These are phyloP conservation scores for Entomortierella parvispora DNA, from an alignment of 192 early-diverging fungal species.

Conservation along the genomic window DNA sequence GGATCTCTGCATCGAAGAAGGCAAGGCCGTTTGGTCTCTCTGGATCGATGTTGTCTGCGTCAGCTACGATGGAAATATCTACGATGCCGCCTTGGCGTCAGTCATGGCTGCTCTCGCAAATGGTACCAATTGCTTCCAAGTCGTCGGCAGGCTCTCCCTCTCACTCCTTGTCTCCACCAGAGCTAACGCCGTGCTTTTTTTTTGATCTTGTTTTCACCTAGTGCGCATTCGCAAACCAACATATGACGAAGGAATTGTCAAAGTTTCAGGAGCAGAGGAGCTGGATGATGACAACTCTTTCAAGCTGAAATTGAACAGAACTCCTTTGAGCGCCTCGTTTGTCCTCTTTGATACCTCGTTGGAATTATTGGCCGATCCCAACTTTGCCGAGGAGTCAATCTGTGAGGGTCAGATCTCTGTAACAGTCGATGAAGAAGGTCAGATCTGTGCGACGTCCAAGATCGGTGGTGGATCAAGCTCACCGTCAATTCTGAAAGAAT, in stretches of 20 bases:
- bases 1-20: constrained; percentile 81
- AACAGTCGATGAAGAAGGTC: constrained; percentile 67
- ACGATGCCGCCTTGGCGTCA: constrained; percentile 87
- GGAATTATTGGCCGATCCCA: constrained; percentile 72
- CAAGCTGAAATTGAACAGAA: constrained; percentile 59
- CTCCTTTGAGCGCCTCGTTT: constrained; percentile 70
- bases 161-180: too few species aligned
- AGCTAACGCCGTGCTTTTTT: background rate
- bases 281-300: constrained; percentile 45
- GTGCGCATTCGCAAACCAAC: constrained; percentile 77
- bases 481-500: constrained; percentile 52
- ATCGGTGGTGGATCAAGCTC: constrained; percentile 63
- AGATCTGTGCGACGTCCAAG: constrained; percentile 64
- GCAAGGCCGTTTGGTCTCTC: constrained; percentile 86
- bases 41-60: constrained; percentile 92
- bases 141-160: too few species aligned
- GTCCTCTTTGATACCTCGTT: constrained; percentile 69
- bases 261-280: constrained; percentile 64
- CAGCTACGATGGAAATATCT: constrained; percentile 89
- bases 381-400: constrained; percentile 73
- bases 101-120: constrained; percentile 81
- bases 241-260: constrained; percentile 71
- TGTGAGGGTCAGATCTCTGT: constrained; percentile 63
- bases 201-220: constrained; percentile 26
- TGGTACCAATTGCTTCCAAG: constrained; percentile 51